Percentiles rank a stretch among this genome's conserved stretches.
Conservation (phyloP, 1,139 yeast genomes). For the Blastobotrys niveus region DNA sequence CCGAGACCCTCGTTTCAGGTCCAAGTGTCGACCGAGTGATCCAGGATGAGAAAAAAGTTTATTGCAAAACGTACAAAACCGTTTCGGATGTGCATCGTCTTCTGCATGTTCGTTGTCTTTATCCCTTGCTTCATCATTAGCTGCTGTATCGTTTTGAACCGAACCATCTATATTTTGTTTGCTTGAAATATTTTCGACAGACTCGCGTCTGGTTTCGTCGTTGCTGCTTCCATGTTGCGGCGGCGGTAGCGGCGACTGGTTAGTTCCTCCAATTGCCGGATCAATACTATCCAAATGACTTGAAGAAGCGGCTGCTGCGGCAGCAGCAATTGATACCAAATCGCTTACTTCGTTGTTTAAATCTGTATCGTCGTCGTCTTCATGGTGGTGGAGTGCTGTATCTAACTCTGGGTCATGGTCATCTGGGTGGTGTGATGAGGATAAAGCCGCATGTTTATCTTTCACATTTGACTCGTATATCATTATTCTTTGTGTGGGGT, state of each 20-base stretch:
- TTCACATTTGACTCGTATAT: too few species aligned
- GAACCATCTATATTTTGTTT: too few species aligned
- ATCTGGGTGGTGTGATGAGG: not conserved
- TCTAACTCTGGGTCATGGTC: not conserved
- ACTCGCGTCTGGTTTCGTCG: too few species aligned
- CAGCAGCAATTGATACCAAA: conserved; percentile 17
- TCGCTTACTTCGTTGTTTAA: conserved; percentile 5
- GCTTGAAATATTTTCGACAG: too few species aligned
- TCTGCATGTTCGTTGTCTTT: not conserved
- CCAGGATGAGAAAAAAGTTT: conserved; percentile 48
- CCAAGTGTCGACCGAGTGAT: conserved; percentile 48
- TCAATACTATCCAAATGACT: not conserved
- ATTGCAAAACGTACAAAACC: conserved; percentile 44
- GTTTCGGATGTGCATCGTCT: conserved; percentile 30
- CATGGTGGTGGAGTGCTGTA: not conserved
- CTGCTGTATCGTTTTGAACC: conserved; percentile 1
- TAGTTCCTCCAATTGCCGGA: too few species aligned
- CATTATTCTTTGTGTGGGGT: too few species aligned
- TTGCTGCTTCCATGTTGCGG: too few species aligned
- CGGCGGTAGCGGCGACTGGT: too few species aligned
- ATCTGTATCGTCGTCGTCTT: too few species aligned
- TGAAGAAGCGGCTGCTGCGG: conserved; percentile 15
- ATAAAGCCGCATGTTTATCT: not conserved
- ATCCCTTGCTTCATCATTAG: conserved; percentile 6
- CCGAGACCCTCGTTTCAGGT: conserved; percentile 43